A percentile compares a stretch with the other conserved stretches of the same genome.
These are phyloP conservation scores for Phaffia rhodozyma DNA, from an alignment of 1,284 basidiomycete species.

Conservation along the genomic window DNA sequence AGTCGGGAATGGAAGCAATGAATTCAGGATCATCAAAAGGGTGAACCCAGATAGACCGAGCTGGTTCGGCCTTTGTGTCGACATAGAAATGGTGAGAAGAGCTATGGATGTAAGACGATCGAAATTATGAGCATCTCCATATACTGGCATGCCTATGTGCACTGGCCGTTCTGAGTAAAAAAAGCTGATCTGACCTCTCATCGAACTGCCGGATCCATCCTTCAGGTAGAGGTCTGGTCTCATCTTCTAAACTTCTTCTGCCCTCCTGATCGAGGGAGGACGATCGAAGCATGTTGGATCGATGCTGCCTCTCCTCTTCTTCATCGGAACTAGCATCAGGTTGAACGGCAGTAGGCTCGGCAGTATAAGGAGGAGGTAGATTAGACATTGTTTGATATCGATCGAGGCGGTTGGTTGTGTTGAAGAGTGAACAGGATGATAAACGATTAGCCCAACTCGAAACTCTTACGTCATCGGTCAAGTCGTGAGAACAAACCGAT, in stretches of 20 bases:
- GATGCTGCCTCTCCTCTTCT: no score
- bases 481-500: no score
- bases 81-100: conserved; percentile 27
- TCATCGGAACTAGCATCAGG: no score
- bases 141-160: not conserved
- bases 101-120: conserved; percentile 34
- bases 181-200: conserved; percentile 18
- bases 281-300: no score
- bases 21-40: conserved; percentile 56
- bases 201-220: conserved; percentile 54
- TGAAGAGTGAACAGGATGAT: no score
- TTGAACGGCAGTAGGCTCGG: no score
- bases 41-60: conserved; percentile 56
- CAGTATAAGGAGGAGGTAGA: no score
- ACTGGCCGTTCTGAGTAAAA: not conserved
- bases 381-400: no score
- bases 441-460: no score
- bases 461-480: no score
- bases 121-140: conserved; percentile 26
- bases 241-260: conserved; percentile 3
- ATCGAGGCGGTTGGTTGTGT: no score
- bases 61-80: conserved; percentile 52
- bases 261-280: no score
- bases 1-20: conserved; percentile 15
- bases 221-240: conserved; percentile 38